Evolutionary conservation across 495 filamentous ascomycete genomes (phyloP), one percentile per base, ranked within the genome.

Genomic region (Penicillium dipodomyicola): DNA sequence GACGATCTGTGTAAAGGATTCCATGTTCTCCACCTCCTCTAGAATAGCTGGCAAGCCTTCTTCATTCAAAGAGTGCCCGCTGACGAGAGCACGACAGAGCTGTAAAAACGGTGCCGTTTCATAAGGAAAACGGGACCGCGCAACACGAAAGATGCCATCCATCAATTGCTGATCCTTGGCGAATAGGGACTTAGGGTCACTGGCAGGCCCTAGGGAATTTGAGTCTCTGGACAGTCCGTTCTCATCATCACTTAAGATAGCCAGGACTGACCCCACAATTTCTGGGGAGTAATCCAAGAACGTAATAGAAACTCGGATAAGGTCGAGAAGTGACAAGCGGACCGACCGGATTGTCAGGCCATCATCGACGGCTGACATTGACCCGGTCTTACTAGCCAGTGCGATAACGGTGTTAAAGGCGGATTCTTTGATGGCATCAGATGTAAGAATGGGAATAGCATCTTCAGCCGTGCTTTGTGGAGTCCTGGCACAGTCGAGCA

Each of bases 21-120:
- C 74, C 56, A 89, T 83, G 47, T 74, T 78, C 55, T 83, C 77
- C 12, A 97, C 71, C 51, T 87, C 76, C 12, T 75, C 62, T 23
- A 82, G 65, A 10, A 86, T 76, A 2, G 72, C 54, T 35, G 79
- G 67, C 49, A 84, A 57, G 42, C 80, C 78, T 8, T 80, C 77
- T 25, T 80, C 72, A 41, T 83, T 78, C 15, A 75, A 59, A 5
- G 70, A 52, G 41, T 75, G 65, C 39, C 63, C 69, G 54, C 63
- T 71, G 17, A 73, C 59, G 12, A 90, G 57, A 19, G 83, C 82
- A 46, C 81, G 80, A 51, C 80, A 83, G 40, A 91, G 67, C 50
- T 81, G 81, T 50, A 96, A 60, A 58, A 97, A 89, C 4, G 94
- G 91, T n/a, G 84, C 65, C 22, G 86, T 84, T 71, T 98, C 94